Evolutionary conservation across 352 stramenopile genomes (phyloP).

Genomic region (Hyaloperonospora arabidopsidis): DNA sequence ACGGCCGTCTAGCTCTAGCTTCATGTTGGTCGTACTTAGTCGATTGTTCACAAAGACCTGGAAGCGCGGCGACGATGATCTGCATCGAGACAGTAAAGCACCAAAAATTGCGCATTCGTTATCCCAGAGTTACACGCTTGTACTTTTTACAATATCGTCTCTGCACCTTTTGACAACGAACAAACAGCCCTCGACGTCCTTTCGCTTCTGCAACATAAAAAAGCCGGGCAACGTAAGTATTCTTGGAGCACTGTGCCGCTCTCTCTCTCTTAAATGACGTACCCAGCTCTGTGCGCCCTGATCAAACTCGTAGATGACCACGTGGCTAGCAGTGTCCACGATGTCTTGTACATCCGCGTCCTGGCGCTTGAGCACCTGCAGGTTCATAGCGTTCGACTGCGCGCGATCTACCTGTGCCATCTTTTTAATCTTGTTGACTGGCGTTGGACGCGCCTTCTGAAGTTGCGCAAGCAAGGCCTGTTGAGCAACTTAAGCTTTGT

Average conservation of each 20-base stretch:
- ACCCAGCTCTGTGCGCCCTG: conserved; percentile 77
- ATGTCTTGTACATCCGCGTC: conserved; percentile 75
- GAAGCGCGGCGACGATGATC: conserved; percentile 66
- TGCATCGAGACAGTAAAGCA: conserved; percentile 10
- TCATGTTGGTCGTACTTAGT: conserved; percentile 84
- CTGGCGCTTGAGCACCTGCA: conserved; percentile 81
- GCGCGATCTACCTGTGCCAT: conserved; percentile 65
- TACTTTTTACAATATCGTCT: background rate
- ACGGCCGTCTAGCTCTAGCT: conserved; percentile 56
- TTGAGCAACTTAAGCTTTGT: no score
- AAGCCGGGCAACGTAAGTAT: conserved; percentile 10
- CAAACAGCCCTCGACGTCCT: conserved; percentile 78
- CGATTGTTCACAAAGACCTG: conserved; percentile 87
- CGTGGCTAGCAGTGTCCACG: conserved; percentile 77
- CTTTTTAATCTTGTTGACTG: conserved; percentile 1
- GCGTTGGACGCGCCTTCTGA: no score
- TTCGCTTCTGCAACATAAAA: conserved; percentile 56
- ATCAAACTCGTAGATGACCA: conserved; percentile 86
- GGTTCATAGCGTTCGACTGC: conserved; percentile 82
- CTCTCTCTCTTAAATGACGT: conserved; percentile 13
- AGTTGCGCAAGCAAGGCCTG: no score
- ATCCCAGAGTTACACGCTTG: background rate
- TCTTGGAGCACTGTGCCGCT: background rate
- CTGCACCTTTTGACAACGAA: conserved; percentile 77
- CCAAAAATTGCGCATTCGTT: background rate